These are phyloP conservation scores for Suillus variegatus DNA, from an alignment of 768 basidiomycete species.

Conservation along the genomic window DNA sequence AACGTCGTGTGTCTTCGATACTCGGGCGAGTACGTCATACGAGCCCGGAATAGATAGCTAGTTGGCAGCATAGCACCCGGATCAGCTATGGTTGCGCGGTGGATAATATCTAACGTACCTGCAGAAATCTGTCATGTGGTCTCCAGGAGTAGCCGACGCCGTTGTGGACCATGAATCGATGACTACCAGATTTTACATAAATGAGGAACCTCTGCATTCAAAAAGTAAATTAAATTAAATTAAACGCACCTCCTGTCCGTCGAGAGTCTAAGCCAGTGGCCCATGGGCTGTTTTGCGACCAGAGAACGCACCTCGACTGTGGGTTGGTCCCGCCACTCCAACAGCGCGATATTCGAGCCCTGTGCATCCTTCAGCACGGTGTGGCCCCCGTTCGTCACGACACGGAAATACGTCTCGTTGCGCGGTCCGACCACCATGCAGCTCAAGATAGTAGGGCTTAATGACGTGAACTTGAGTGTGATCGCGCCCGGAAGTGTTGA, in stretches of 20 bases:
- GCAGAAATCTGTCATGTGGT: slow-evolving; percentile 53
- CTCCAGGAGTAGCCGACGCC: slow-evolving; percentile 57
- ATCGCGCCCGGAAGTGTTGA: slow-evolving; percentile 36
- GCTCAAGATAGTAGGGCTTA: slow-evolving; percentile 55
- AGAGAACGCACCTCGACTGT: slow-evolving; percentile 55
- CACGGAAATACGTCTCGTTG: slow-evolving; percentile 46
- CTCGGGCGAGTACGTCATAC: slow-evolving; percentile 46
- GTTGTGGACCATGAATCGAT: slow-evolving; percentile 53
- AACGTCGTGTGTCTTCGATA: slow-evolving; percentile 46
- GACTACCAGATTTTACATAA: slow-evolving; percentile 20
- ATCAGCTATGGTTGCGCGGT: slow-evolving; percentile 4
- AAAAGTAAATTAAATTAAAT: slow-evolving; percentile 7
- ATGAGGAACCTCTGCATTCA: not conserved
- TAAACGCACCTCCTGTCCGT: slow-evolving; percentile 43
- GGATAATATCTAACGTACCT: slow-evolving; percentile 39
- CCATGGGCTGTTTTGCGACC: slow-evolving; percentile 48
- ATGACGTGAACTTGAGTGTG: slow-evolving; percentile 51
- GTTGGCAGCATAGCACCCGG: slow-evolving; percentile 1
- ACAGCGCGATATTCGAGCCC: slow-evolving; percentile 48
- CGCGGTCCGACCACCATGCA: slow-evolving; percentile 54
- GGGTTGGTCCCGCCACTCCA: slow-evolving; percentile 55
- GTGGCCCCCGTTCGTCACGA: slow-evolving; percentile 54
- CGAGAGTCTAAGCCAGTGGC: slow-evolving; percentile 57
- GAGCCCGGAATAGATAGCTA: slow-evolving; percentile 50
- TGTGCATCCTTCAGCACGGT: slow-evolving; percentile 54